Base-by-base conservation (phyloP, 129 eudicot genomes). In the Centaurea solstitialis region DNA sequence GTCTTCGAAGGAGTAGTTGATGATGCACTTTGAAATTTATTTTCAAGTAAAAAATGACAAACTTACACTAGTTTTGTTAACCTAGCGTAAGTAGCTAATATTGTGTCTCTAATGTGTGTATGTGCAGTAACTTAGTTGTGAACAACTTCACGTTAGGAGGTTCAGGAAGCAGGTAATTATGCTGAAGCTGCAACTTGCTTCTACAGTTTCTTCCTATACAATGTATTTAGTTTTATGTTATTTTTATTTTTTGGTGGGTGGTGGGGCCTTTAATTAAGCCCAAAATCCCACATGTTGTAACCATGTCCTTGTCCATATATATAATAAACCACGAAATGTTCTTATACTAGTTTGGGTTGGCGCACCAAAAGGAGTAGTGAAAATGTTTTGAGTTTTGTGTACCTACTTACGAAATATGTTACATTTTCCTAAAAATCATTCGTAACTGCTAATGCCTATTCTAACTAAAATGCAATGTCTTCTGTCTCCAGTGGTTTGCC, bases 121-220 rank as follows among this genome's bases (percentile, higher is more conserved):
- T 77, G 15, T 80, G 86, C 88, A 90, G 94, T 71, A 90, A 91
- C 76, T 80, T 91, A 76, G 95, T 85, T 21, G 89, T 84, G 77
- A 88, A 91, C 79, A 86, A 91, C 81, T 85, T 88, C 89, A 79
- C 85, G 0, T 5, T 66, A 6, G 40, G 35, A 67, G 45, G 85
- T 23, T 82, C 91, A 22, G 68, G 83, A 24, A 82, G 81, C 89
- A 81, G 90, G 91, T 86, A 73, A 79, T 68, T 26, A 26, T 26
- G 30, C 30, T 26, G 30, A 26, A 26, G 30, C 30, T 26, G 30
- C 30, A 26, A 26, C 30, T 26, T 26, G 30, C 30, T 26, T 26
- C 30, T 26, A 26, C 30, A 2, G 30, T 26, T 26, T 26, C 30
- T 26, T 26, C 30, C 30, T 26, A 26, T 26, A 26, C 30, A 26